Base-by-base conservation (phyloP, 2,329 filamentous ascomycete species). In the Penicillium concentricum region DNA sequence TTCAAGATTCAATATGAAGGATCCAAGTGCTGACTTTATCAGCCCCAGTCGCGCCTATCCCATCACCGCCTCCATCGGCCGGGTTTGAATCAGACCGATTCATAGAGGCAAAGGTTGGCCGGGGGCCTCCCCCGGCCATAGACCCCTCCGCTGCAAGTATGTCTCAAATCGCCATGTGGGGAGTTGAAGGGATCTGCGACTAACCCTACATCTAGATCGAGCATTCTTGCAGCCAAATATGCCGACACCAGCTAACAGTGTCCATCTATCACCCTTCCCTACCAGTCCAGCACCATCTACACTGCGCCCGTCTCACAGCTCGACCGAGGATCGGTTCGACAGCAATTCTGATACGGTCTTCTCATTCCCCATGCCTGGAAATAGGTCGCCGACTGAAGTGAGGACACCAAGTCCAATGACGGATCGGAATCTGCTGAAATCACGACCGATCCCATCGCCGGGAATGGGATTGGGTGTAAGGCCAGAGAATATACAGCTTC, bases 241-340 rank as follows among this genome's bases (percentile, higher is more conserved):
- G 69, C 74, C 87, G 55, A 90, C 87, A 12, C 87, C 87, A 48
- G 77, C 83, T 48, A 90, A 86, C 72, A 81, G 81, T 54, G 83
- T 81, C 63, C 82, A 82, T 49, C 78, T 82, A 26, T 90, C 89
- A n/a, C 87, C 88, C 8, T 78, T 81, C 53, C 85, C 84, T 15
- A 81, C 83, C 26, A 77, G 74, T 56, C 79, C 79, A 70, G 65
- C 79, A 69, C 57, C 75, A 74, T 70, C 78, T 69, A 72, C 76
- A 15, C 73, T 72, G 58, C 72, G 66, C 22, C 55, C 69, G n/a
- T 67, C 67, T 39, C 69, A 74, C 52, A 78, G 72, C 60, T 72
- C 70, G 44, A 26, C 16, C 9, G 59, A 69, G 44, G 69, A 73
- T 35, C 30, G 9, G 15, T 76, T 82, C 1, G 78, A 78, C 13